These are phyloP conservation scores for Arachnopeziza araneosa DNA, from an alignment of 2,329 filamentous ascomycete genomes.

Conservation along the genomic window DNA sequence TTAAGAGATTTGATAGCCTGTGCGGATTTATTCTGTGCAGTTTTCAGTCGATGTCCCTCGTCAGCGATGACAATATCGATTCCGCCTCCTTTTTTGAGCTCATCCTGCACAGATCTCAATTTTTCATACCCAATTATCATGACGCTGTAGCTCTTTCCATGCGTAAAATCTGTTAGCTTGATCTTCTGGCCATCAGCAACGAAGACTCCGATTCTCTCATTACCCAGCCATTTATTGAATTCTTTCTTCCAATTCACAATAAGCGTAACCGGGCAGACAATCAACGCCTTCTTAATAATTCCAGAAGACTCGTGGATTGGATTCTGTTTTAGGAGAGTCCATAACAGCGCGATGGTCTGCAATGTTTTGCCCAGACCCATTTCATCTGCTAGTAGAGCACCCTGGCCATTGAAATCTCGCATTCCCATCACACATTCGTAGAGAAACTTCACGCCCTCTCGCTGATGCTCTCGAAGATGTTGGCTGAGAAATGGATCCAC, in stretches of 20 bases:
- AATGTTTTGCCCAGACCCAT: constrained; percentile 73
- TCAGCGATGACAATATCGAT: constrained; percentile 92
- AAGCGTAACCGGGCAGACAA: constrained; percentile 67
- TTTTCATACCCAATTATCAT: constrained; percentile 74
- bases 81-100: constrained; percentile 54
- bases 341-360: constrained; percentile 65
- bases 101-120: constrained; percentile 58
- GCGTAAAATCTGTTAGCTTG: constrained; percentile 62
- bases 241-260: constrained; percentile 71
- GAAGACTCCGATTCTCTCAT: constrained; percentile 63
- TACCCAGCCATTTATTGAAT: constrained; percentile 69
- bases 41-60: constrained; percentile 95
- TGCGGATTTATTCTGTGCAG: constrained; percentile 87
- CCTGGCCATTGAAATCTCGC: constrained; percentile 58
- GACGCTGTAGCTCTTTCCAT: constrained; percentile 60
- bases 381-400: constrained; percentile 67
- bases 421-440: constrained; percentile 76
- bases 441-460: constrained; percentile 63
- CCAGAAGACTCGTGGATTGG: constrained; percentile 53
- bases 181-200: constrained; percentile 56
- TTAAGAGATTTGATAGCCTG: constrained; percentile 86
- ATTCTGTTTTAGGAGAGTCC: constrained; percentile 69
- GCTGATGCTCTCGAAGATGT: constrained; percentile 61
- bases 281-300: constrained; percentile 64
- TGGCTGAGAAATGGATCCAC: constrained; percentile 61